phyloP scores from a whole-genome alignment of 371 early-diverging fungal species.

The Catenaria anguillulae region DNA sequence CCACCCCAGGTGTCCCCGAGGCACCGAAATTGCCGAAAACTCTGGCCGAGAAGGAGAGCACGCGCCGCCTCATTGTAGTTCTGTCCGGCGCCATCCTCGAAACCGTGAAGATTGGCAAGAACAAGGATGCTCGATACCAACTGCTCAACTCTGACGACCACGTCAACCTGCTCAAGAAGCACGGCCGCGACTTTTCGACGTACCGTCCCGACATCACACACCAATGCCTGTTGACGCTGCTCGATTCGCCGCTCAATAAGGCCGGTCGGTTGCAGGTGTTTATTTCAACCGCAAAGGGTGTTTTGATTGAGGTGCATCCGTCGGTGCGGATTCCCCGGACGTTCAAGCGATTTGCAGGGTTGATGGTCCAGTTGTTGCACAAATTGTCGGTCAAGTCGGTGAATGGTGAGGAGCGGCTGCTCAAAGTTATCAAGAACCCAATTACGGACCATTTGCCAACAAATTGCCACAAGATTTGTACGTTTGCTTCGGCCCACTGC shows the following conservation, averaged over 20 bases:
- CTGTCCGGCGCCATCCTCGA: conserved; percentile 80
- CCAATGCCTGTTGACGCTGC: conserved; percentile 42
- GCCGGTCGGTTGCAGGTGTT: conserved; percentile 89
- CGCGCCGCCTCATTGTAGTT: conserved; percentile 82
- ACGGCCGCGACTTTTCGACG: conserved; percentile 64
- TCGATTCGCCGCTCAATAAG: conserved; percentile 97
- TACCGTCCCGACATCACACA: conserved; percentile 94
- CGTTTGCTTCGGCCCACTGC: no score
- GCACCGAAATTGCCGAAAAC: background rate
- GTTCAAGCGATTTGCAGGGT: conserved; percentile 92
- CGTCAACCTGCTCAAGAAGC: conserved; percentile 67
- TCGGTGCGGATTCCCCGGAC: conserved; percentile 96
- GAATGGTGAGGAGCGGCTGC: conserved; percentile 75
- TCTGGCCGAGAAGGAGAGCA: conserved; percentile 16
- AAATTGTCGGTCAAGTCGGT: conserved; percentile 87
- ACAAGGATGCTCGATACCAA: conserved; percentile 58
- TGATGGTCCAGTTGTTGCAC: conserved; percentile 94
- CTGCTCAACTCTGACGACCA: conserved; percentile 95
- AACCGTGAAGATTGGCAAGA: conserved; percentile 77
- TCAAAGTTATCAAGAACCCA: conserved; percentile 93
- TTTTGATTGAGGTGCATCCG: conserved; percentile 93
- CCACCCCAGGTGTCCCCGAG: background rate
- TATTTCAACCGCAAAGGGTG: conserved; percentile 87
- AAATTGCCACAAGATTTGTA: conserved; percentile 72
- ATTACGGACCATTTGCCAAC: conserved; percentile 84